Conservation (phyloP, 2,329 filamentous ascomycete species). For the Volutella citrinella region DNA sequence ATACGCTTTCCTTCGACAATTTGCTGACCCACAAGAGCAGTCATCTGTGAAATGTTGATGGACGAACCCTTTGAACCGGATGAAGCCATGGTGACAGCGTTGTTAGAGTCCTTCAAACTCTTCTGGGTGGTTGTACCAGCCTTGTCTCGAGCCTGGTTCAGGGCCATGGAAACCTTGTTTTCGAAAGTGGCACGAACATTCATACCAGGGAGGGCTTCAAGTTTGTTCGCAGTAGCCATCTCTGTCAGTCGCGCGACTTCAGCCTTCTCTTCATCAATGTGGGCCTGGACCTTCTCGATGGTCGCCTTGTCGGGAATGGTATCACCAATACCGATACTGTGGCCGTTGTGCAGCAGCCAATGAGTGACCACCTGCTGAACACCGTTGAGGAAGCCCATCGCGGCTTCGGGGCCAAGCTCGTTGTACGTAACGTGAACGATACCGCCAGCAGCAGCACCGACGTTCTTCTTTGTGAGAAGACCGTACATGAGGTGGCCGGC, state of each 20-base stretch:
- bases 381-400: slow-evolving; percentile 94
- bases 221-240: slow-evolving; percentile 76
- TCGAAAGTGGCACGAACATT: slow-evolving; percentile 98
- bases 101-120: slow-evolving; percentile 93
- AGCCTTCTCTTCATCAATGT: slow-evolving; percentile 77
- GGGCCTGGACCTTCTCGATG: slow-evolving; percentile 78
- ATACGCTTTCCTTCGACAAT: slow-evolving; percentile 98
- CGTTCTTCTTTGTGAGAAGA: slow-evolving; percentile 86
- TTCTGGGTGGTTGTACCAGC: slow-evolving; percentile 90
- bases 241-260: slow-evolving; percentile 74
- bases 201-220: slow-evolving; percentile 96
- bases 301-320: slow-evolving; percentile 88
- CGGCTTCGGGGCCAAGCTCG: slow-evolving; percentile 79
- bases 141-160: slow-evolving; percentile 95
- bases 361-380: slow-evolving; percentile 94
- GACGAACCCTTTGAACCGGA: slow-evolving; percentile 98
- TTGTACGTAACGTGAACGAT: slow-evolving; percentile 97
- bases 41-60: slow-evolving; percentile 99
- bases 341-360: slow-evolving; percentile 94
- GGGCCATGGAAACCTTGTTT: slow-evolving; percentile 88
- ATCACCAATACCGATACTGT: slow-evolving; percentile 98
- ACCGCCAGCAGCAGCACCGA: slow-evolving; percentile 86
- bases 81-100: slow-evolving; percentile 91
- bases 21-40: slow-evolving; percentile 94
- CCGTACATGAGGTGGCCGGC: slow-evolving; percentile 89